A percentile compares a stretch with the other conserved stretches of the same genome.
These are phyloP conservation scores for Flueggea neowawraea DNA, from an alignment of 441 rosid species.

Conservation along the genomic window DNA sequence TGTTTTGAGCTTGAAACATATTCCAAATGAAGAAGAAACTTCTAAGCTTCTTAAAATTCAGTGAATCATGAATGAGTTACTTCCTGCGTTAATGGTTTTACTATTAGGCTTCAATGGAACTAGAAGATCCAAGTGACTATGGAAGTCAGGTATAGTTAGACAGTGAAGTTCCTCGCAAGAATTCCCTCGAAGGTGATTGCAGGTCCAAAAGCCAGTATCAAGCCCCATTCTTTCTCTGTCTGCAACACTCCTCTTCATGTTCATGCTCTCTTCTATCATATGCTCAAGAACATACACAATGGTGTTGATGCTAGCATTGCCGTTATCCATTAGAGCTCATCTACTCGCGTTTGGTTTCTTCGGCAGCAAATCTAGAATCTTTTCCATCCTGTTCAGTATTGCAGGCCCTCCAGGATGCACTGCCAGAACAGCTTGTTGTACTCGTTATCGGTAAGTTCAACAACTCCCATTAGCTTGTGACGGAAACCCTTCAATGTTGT, in stretches of 20 bases:
- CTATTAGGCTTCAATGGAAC: not conserved
- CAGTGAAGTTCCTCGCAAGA: constrained; percentile 75
- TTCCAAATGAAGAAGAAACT: no score
- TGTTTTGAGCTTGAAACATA: no score
- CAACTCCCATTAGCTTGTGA: constrained; percentile 43
- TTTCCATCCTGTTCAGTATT: constrained; percentile 76
- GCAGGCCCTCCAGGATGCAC: constrained; percentile 99
- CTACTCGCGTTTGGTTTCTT: constrained; percentile 79
- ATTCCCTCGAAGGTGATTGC: constrained; percentile 95
- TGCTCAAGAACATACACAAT: constrained; percentile 89
- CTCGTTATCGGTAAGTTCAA: constrained; percentile 43
- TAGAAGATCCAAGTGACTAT: no score
- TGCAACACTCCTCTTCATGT: constrained; percentile 20
- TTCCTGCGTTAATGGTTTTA: no score
- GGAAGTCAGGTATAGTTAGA: constrained; percentile 12
- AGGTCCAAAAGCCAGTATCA: constrained; percentile 92
- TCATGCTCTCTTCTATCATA: constrained; percentile 71
- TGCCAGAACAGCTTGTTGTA: constrained; percentile 73
- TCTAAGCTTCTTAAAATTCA: no score
- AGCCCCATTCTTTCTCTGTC: constrained; percentile 58
- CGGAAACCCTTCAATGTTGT: constrained; percentile 77
- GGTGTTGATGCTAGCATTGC: constrained; percentile 92
- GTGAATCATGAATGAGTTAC: no score
- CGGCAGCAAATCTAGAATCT: constrained; percentile 60
- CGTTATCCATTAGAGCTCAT: constrained; percentile 86